Conservation (phyloP, 2,329 filamentous ascomycete genomes). For the Colletotrichum spinosum region DNA sequence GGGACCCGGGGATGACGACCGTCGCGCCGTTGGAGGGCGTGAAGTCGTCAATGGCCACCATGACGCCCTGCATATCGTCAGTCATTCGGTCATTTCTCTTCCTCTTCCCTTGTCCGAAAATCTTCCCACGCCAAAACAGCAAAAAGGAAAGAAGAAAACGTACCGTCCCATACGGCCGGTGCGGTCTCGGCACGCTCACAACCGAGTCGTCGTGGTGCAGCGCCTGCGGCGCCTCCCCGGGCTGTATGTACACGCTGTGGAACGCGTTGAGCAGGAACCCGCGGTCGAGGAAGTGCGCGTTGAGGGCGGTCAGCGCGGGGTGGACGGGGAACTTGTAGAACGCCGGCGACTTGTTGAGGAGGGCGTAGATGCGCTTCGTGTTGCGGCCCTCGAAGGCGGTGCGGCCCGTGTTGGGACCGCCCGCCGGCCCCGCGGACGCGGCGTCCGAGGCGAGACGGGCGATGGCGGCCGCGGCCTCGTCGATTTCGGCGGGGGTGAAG, state of each 20-base stretch:
- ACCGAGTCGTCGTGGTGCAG: constrained; percentile 49
- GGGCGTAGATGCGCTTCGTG: constrained; percentile 52
- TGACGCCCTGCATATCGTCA: constrained; percentile 39
- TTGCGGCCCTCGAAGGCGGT: constrained; percentile 51
- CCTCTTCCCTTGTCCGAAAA: too few species aligned
- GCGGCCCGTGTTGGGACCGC: constrained; percentile 42
- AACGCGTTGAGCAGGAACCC: constrained; percentile 49
- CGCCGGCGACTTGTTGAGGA: constrained; percentile 51
- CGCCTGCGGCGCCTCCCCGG: constrained; percentile 50
- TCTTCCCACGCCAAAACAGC: too few species aligned
- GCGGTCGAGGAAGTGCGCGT: constrained; percentile 53
- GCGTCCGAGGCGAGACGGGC: constrained; percentile 39
- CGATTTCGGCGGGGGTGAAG: constrained; percentile 46
- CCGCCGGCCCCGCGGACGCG: constrained; percentile 42
- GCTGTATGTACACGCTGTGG: constrained; percentile 53
- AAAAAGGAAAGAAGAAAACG: not conserved
- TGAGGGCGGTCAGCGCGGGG: constrained; percentile 50
- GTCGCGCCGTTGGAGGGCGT: constrained; percentile 49
- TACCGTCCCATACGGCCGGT: constrained; percentile 48
- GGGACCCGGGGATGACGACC: constrained; percentile 49
- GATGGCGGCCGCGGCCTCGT: constrained; percentile 39
- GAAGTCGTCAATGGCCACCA: constrained; percentile 47
- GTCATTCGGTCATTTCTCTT: not conserved
- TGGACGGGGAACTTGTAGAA: constrained; percentile 52
- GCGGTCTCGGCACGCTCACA: constrained; percentile 48